A percentile compares a stretch with the other conserved stretches of the same genome.
Conservation (phyloP, 2,329 filamentous ascomycete species). For the Gaeumannomyces tritici region DNA sequence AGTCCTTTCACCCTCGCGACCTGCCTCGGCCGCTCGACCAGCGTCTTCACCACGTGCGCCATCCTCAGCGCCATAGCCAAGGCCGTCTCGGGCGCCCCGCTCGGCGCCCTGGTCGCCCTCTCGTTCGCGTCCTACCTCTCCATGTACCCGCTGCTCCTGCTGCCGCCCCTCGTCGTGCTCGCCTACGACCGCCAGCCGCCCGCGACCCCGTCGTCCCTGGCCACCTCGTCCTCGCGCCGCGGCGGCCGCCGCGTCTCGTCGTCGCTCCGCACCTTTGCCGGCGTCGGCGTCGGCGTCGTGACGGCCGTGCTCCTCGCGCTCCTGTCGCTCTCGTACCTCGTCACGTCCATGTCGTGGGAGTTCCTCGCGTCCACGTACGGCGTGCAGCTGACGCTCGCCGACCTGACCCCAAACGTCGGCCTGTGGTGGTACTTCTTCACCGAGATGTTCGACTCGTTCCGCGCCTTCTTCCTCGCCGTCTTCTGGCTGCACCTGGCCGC, state of each 20-base stretch:
- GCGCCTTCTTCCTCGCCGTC: conserved; percentile 91
- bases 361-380: conserved; percentile 87
- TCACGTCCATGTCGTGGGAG: conserved; percentile 74
- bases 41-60: conserved; percentile 79
- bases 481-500: conserved; percentile 94
- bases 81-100: conserved; percentile 62
- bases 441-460: conserved; percentile 98
- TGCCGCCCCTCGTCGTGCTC: conserved; percentile 72
- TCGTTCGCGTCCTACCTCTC: conserved; percentile 85
- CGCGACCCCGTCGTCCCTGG: conserved; percentile 12
- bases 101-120: conserved; percentile 74
- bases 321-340: conserved; percentile 59
- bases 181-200: conserved; percentile 58
- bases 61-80: conserved; percentile 76
- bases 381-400: conserved; percentile 80
- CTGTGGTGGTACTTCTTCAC: conserved; percentile 99
- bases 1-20: conserved; percentile 91
- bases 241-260: not conserved
- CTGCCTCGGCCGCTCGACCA: conserved; percentile 82
- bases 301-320: conserved; percentile 47
- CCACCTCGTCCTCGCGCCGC: conserved; percentile 8
- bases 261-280: conserved; percentile 39
- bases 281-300: conserved; percentile 43
- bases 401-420: conserved; percentile 89
- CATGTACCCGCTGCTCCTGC: conserved; percentile 80